Conservation (phyloP, 345 rosid species). For the Hirschfeldia incana region DNA sequence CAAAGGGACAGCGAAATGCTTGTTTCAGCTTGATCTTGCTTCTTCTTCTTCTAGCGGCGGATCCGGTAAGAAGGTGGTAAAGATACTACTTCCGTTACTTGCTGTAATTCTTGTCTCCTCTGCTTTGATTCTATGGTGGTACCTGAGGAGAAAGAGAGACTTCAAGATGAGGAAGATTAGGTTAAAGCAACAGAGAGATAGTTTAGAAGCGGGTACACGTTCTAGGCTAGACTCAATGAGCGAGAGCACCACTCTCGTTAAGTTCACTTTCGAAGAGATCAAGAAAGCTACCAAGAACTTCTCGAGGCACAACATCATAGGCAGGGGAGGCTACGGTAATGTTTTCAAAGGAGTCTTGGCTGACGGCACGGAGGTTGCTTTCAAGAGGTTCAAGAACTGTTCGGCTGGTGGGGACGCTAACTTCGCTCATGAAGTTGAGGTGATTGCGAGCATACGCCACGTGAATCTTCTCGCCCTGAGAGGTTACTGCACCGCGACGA, state of each 20-base stretch:
- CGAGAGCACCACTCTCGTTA: slow-evolving; percentile 67
- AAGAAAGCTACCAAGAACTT: slow-evolving; percentile 73
- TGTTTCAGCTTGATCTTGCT: slow-evolving; percentile 53
- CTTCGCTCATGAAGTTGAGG: slow-evolving; percentile 84
- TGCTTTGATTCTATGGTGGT: slow-evolving; percentile 46
- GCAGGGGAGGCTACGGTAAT: slow-evolving; percentile 91
- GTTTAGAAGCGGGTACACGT: slow-evolving; percentile 42
- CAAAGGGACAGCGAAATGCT: slow-evolving; percentile 57
- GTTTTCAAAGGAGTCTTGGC: slow-evolving; percentile 66
- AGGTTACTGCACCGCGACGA: slow-evolving; percentile 87
- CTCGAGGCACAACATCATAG: slow-evolving; percentile 68
- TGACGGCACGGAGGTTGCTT: slow-evolving; percentile 80
- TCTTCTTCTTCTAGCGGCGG: slow-evolving; percentile 3
- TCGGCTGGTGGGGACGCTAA: slow-evolving; percentile 70
- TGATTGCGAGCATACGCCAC: slow-evolving; percentile 84
- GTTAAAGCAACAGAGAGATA: slow-evolving; percentile 25
- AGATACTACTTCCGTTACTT: slow-evolving; percentile 40
- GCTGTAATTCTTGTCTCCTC: slow-evolving; percentile 38
- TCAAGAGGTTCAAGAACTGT: slow-evolving; percentile 91
- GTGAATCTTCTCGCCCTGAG: slow-evolving; percentile 80
- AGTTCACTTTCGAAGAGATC: slow-evolving; percentile 72
- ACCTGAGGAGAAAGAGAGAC: slow-evolving; percentile 41
- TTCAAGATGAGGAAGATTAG: slow-evolving; percentile 37
- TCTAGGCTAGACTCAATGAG: slow-evolving; percentile 56
- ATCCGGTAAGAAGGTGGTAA: slow-evolving; percentile 31